Base-by-base conservation (phyloP, 2,329 filamentous ascomycete species). In the Phaeosphaeria sp. region DNA sequence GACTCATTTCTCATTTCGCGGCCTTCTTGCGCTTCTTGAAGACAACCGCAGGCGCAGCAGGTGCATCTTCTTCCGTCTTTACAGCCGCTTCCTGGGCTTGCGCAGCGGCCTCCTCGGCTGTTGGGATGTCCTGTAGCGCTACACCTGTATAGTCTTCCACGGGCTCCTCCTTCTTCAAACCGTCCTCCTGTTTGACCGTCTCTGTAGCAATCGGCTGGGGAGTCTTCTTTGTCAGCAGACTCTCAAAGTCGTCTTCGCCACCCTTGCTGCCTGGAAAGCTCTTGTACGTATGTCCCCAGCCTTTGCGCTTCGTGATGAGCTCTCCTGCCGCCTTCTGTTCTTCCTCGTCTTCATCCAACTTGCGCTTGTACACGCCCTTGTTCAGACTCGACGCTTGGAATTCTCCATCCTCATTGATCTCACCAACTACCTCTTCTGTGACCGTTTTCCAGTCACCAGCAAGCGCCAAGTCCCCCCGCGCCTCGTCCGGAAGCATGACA, bases 391-490 rank as follows among this genome's bases (percentile, higher is more conserved):
- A 71, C 7, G 56, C 73, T 45, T 81, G 80, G 6, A 79, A 80
- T 53, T 84, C 81, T 7, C 81, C 77, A 25, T 80, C 78, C 27
- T 78, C 74, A n/a, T 77, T 77, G 24, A 79, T 77, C 45, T 77
- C 76, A 6, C 76, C 75, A 11, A 74, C 80, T 15, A 82, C 66
- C 44, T 67, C 57, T 82, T 45, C 87, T 83, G 65, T 67, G 42
- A 91, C 86, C 6, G 85, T 87, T 57, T 92, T 87, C 94, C 94
- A 99, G 52, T 96, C 91, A 30, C 95, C 92, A 3, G 90, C 89
- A 81, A 97, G 88, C 5, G 93, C 93, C 86, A 97, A 88, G 58
- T 95, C 91, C 2, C 85, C 83, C 57, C 92, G 84, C 55, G 92
- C 88, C 64, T 91, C 88, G 45, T 91, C 88, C 0, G 95, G 95